Base-by-base conservation (phyloP, 2,329 filamentous ascomycete species). In the Tolypocladium tropicale region DNA sequence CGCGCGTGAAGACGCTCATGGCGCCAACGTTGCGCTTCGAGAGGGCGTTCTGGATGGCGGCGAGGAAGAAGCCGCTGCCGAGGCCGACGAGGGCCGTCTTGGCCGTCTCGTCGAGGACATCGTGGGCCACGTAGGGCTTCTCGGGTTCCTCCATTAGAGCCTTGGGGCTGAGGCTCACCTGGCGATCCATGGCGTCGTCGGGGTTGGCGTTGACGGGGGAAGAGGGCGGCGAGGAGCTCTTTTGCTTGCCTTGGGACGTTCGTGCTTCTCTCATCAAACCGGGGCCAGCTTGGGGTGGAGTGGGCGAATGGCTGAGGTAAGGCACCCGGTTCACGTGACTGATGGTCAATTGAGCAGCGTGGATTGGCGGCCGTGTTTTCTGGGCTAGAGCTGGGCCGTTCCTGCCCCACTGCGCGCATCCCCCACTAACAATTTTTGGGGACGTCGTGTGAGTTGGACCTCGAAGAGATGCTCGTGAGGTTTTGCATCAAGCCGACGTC, bases 11-110 rank as follows among this genome's bases (percentile, higher is more conserved):
- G 66, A 96, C 81, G 63, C 89, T 88, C 77, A 86, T 83, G 59
- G 85, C 81, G 64, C 91, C 90, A 62, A 94, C 78, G 72, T 96
- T 96, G 70, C 83, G 80, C 77, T 85, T 91, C 55, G 86, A 80
- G 64, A 96, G 81, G 57, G 91, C 90, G 77, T 95, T 97, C 77
- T 92, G 89, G 62, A 95, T 80, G 55, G 88, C 86, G 53, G 90
- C 87, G 58, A 88, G 70, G 72, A 90, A 80, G 68, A 88, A 75
- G 65, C 91, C 91, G 58, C 81, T 81, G 58, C 76, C 75, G 66
- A 84, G 84, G 59, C 86, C 85, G 64, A 90, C 73, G 61, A 85
- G 66, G 43, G 80, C 82, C 59, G 84, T 83, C 69, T 82, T 84
- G 68, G 86, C 74, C 53, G 86, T 81, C 60, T 80, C 78, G 62